Evolutionary conservation across 164 flowering plant species (phyloP), one percentile per base, ranked within the genome.

Genomic region (Tetrastigma voinierianum): DNA sequence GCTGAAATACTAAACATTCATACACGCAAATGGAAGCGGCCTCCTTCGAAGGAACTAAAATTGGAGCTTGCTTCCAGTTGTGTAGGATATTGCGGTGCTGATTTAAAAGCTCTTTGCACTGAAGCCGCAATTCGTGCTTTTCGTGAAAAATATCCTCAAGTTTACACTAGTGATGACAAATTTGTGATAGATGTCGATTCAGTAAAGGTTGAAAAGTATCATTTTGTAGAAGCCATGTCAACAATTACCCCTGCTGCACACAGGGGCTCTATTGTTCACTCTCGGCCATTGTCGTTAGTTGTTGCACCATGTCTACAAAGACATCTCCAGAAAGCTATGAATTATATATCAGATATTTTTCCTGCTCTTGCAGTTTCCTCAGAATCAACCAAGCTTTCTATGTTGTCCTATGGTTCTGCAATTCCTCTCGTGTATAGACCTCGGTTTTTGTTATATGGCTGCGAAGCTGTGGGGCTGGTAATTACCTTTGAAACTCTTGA

Each of bases 71-170:
- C 98, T 24, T 97, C 96, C 59, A 91, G 90, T 77, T 96, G 99
- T 85, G 97, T 96, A 1, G 99, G 99, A 56, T 96, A 96, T 59
- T 96, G 99, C 80, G 99, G 99, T 58, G 99, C 99, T 73, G 99
- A 96, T 80, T 70, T 96, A 46, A 96, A 96, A 68, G 98, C 99
- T 32, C 69, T 96, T 44, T 96, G 99, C 68, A 96, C 99, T 67
- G 99, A 96, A 81, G 99, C 99, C 70, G 99, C 99, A 25, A 96
- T 96, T 64, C 96, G 91, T 63, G 99, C 99, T 56, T 96, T 96
- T 67, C 99, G 98, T 72, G 93, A 96, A 78, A 93, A 84, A 70
- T 96, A 96, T 76, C 99, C 99, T 68, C 99, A 96, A 80, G 99
- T 96, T 67, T 96, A 96, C 76, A 89, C 96, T 2, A 89, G 99